These are phyloP conservation scores for Nothophaeocryptopus gaeumannii DNA, from an alignment of 2,329 filamentous ascomycete species.

Conservation along the genomic window DNA sequence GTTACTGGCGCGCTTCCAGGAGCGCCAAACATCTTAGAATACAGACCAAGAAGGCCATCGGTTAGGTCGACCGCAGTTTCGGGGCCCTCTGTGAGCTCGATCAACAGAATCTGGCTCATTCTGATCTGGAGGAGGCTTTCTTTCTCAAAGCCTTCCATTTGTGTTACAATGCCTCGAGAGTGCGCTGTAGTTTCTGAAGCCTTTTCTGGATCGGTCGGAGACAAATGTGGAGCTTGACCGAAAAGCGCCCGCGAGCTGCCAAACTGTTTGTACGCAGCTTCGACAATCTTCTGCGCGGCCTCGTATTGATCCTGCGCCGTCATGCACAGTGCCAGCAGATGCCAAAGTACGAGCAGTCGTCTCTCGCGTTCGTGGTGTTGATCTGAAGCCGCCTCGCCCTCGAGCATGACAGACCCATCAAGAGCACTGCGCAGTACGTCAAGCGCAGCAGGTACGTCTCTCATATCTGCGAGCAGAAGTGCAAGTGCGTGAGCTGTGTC, in stretches of 20 bases:
- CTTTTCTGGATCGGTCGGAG: constrained; percentile 21
- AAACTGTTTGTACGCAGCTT: constrained; percentile 89
- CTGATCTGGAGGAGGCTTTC: constrained; percentile 88
- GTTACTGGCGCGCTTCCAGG: constrained; percentile 38
- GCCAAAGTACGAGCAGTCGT: constrained; percentile 78
- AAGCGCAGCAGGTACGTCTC: constrained; percentile 76
- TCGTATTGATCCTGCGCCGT: constrained; percentile 83
- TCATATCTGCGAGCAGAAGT: constrained; percentile 81
- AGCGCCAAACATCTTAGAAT: constrained; percentile 74
- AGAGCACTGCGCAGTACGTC: constrained; percentile 77
- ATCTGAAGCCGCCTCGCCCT: constrained; percentile 13
- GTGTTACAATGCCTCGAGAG: constrained; percentile 61
- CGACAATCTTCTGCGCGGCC: constrained; percentile 77
- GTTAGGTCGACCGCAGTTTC: constrained; percentile 84
- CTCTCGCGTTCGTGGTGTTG: constrained; percentile 49
- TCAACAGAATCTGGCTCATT: constrained; percentile 84
- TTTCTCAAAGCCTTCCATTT: constrained; percentile 80
- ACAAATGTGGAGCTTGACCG: constrained; percentile 53
- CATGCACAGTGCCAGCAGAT: constrained; percentile 79
- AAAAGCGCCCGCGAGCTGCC: constrained; percentile 68
- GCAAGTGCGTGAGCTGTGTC: constrained; percentile 78
- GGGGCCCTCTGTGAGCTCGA: constrained; percentile 80
- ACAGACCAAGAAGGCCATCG: constrained; percentile 78
- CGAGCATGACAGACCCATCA: constrained; percentile 28
- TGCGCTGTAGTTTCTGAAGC: neutral